A percentile compares a stretch with the other conserved stretches of the same genome.
phyloP scores from a whole-genome alignment of 495 filamentous ascomycete species.

The Tuber magnatum region DNA sequence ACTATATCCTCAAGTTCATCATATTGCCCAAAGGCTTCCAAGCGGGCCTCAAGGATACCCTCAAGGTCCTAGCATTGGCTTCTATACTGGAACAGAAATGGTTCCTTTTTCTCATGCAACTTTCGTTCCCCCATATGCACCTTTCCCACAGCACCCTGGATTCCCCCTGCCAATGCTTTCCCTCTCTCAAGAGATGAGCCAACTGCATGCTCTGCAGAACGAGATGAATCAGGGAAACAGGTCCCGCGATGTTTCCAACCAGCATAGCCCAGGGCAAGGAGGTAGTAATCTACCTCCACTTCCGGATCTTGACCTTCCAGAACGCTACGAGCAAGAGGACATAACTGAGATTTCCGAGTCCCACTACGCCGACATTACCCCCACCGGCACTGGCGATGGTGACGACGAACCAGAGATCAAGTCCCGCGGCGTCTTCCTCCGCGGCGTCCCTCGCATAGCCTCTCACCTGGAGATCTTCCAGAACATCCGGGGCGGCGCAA shows the following conservation, averaged over 20 bases:
- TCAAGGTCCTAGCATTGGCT: neutral
- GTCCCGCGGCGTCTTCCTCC: conserved; percentile 10
- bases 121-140: neutral
- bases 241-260: neutral
- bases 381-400: neutral
- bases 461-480: neutral
- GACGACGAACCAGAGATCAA: neutral
- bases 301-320: neutral
- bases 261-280: neutral
- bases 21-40: neutral
- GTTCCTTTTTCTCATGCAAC: neutral
- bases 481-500: conserved; percentile 18
- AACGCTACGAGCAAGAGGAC: neutral
- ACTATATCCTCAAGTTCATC: neutral
- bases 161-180: neutral
- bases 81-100: neutral
- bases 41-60: neutral
- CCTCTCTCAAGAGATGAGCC: neutral
- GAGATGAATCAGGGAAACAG: neutral
- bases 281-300: neutral
- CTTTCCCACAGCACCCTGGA: neutral
- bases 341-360: neutral
- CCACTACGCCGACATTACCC: neutral
- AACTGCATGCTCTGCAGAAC: neutral
- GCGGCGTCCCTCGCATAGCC: neutral